Evolutionary conservation across 176 grass and related monocot genomes (phyloP).

Genomic region (Avena atlantica): DNA sequence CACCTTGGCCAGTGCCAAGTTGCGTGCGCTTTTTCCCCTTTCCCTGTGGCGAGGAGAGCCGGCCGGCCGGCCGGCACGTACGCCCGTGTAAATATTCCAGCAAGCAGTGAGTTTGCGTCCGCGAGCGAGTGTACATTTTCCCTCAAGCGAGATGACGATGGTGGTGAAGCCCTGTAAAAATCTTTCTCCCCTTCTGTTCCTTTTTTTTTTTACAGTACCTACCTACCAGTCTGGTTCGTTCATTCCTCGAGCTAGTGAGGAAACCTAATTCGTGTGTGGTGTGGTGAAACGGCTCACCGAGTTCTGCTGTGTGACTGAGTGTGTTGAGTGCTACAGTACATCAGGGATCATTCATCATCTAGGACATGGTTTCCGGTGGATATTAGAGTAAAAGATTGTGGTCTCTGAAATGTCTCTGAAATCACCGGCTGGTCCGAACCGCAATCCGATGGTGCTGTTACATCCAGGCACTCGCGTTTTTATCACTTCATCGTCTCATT

Average conservation of each 20-base stretch:
- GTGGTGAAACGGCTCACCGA: slow-evolving; percentile 28
- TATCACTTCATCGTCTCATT: neutral
- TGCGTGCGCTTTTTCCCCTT: slow-evolving; percentile 17
- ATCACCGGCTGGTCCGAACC: neutral
- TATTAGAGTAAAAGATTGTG: neutral
- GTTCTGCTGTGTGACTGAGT: neutral
- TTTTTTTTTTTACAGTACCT: neutral
- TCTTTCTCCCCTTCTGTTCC: neutral
- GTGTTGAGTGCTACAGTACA: slow-evolving; percentile 4
- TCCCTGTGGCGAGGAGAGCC: slow-evolving; percentile 38
- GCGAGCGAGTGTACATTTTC: slow-evolving; percentile 78
- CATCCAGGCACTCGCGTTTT: neutral
- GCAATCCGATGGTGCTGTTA: neutral
- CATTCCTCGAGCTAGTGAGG: slow-evolving; percentile 16
- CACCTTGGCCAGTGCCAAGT: slow-evolving; percentile 35
- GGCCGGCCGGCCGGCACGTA: slow-evolving; percentile 16
- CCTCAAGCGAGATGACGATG: slow-evolving; percentile 63
- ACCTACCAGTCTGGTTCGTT: neutral
- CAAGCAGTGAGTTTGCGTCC: slow-evolving; percentile 59
- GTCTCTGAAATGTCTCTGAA: slow-evolving; percentile 23
- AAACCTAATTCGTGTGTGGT: slow-evolving; percentile 9
- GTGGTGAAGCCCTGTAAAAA: slow-evolving; percentile 45
- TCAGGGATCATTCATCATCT: slow-evolving; percentile 22
- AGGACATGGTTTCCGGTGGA: neutral
- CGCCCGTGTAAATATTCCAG: slow-evolving; percentile 45